A percentile compares a stretch with the other conserved stretches of the same genome.
These are phyloP conservation scores for Saturnispora mendoncae DNA, from an alignment of 805 yeast species.

Conservation along the genomic window DNA sequence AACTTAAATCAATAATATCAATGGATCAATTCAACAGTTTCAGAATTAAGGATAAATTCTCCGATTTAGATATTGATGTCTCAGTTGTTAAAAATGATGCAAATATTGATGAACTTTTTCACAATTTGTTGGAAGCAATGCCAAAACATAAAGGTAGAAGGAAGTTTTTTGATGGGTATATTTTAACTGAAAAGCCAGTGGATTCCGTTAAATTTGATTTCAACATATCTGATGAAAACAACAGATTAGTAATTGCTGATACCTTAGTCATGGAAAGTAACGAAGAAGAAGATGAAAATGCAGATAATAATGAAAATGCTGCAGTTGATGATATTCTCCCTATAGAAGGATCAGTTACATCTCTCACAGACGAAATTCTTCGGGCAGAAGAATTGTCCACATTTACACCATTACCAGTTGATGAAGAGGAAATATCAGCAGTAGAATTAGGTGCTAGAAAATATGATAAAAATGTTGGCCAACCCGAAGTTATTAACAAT, in stretches of 20 bases:
- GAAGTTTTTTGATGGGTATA: slow-evolving; percentile 43
- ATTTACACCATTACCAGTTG: too few species aligned
- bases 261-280: slow-evolving; percentile 8
- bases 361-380: not conserved
- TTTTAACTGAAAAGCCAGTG: slow-evolving; percentile 39
- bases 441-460: not conserved
- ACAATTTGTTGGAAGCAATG: slow-evolving; percentile 20
- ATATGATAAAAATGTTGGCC: not conserved
- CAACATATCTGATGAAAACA: slow-evolving; percentile 10
- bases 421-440: not conserved
- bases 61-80: slow-evolving; percentile 13
- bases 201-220: slow-evolving; percentile 34
- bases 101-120: slow-evolving; percentile 17
- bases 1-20: slow-evolving; percentile 13
- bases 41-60: slow-evolving; percentile 5
- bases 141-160: slow-evolving; percentile 34
- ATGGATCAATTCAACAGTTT: slow-evolving; percentile 16
- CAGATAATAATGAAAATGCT: not conserved
- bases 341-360: not conserved
- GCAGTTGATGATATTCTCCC: not conserved
- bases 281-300: slow-evolving; percentile 4
- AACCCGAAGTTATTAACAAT: not conserved
- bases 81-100: slow-evolving; percentile 11
- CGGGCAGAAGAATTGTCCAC: too few species aligned
- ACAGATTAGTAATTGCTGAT: not conserved